A percentile compares a stretch with the other conserved stretches of the same genome.
Conservation (phyloP, 192 early-diverging fungal species). For the Physocladia obscura region DNA sequence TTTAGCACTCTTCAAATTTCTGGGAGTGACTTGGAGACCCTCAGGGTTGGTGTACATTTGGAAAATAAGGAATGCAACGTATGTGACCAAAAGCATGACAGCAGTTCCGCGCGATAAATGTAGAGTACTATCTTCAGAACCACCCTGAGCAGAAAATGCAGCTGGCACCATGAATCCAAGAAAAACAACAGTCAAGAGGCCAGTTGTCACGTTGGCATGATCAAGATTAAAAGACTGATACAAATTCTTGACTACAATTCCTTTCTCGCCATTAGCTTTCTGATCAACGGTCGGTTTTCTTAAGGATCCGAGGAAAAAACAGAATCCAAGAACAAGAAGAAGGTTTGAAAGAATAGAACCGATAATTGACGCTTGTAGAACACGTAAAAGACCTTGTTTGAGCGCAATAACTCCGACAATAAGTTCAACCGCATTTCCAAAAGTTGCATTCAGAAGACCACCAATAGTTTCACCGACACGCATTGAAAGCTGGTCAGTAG, state of each 20-base stretch:
- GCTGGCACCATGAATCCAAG: constrained; percentile 30
- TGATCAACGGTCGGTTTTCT: constrained; percentile 22
- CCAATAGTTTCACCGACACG: constrained; percentile 9
- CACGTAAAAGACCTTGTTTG: constrained; percentile 68
- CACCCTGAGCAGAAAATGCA: neutral
- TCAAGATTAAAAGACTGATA: constrained; percentile 7
- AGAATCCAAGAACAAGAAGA: constrained; percentile 81
- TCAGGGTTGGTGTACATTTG: constrained; percentile 7
- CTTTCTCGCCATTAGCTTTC: neutral
- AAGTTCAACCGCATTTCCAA: constrained; percentile 81
- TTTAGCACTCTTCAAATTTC: neutral
- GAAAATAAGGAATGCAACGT: constrained; percentile 37
- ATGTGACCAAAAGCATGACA: constrained; percentile 68
- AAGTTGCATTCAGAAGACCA: constrained; percentile 35
- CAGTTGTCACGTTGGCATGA: constrained; percentile 5
- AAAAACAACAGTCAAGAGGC: constrained; percentile 23
- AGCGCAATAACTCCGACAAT: constrained; percentile 86
- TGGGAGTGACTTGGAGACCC: constrained; percentile 4
- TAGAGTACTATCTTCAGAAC: neutral
- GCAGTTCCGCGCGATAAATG: constrained; percentile 66
- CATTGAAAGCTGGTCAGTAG: constrained; percentile 73
- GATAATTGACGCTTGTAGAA: constrained; percentile 86
- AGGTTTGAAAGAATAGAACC: constrained; percentile 93
- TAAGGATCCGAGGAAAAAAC: constrained; percentile 80
- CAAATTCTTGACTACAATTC: neutral